Percentiles rank a stretch among this genome's conserved stretches.
Conservation (phyloP, 2,329 filamentous ascomycete species). For the Chrysoporthe austroafricana region DNA sequence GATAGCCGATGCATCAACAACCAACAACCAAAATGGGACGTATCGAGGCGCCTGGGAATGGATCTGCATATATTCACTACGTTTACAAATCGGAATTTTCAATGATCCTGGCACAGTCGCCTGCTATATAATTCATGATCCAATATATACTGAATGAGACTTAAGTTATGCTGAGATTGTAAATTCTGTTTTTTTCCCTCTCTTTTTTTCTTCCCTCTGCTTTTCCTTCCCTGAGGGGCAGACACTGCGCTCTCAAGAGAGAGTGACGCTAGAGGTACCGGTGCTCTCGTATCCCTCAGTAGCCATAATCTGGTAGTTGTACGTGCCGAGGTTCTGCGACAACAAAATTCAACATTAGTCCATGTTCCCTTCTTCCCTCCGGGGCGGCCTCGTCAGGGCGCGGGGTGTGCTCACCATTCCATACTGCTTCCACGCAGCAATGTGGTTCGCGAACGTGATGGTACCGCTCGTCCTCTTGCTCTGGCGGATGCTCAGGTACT, state of each 20-base stretch:
- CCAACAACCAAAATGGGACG: neutral
- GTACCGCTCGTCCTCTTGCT: slow-evolving; percentile 49
- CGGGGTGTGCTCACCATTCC: slow-evolving; percentile 37
- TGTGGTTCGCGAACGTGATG: slow-evolving; percentile 49
- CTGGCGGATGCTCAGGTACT: slow-evolving; percentile 49
- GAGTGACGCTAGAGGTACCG: slow-evolving; percentile 33
- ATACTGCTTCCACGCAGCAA: slow-evolving; percentile 48
- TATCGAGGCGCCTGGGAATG: neutral
- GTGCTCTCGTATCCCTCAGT: slow-evolving; percentile 46
- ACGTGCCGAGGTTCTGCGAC: slow-evolving; percentile 41
- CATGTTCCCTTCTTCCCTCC: neutral
- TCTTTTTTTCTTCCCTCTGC: too few relatives aligned
- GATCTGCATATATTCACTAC: neutral
- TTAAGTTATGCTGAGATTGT: too few relatives aligned
- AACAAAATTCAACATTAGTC: neutral
- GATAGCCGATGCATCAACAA: slow-evolving; percentile 2
- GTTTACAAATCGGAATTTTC: neutral
- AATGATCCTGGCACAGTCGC: neutral
- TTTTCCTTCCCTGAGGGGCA: too few relatives aligned
- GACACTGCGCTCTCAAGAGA: neutral
- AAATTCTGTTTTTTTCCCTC: too few relatives aligned
- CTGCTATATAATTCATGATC: neutral
- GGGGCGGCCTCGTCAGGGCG: neutral
- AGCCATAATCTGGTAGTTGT: slow-evolving; percentile 53
- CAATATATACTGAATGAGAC: neutral